These are phyloP conservation scores for Fusarium globosum DNA, from an alignment of 2,329 filamentous ascomycete genomes.

Conservation along the genomic window DNA sequence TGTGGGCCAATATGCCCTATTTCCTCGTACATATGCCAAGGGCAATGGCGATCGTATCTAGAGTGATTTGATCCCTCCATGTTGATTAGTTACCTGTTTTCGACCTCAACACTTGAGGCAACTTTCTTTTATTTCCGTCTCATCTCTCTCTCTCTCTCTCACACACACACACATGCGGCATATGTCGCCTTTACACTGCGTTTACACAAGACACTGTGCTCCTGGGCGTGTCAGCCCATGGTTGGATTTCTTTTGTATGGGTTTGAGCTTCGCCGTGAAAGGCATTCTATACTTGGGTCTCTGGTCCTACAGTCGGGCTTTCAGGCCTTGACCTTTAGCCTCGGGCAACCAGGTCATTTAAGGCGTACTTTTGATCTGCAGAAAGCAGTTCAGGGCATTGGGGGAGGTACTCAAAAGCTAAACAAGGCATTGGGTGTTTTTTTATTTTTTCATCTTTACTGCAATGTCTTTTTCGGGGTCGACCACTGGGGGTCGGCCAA, in stretches of 20 bases:
- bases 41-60: constrained; percentile 49
- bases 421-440: constrained; percentile 33
- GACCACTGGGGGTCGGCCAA: constrained; percentile 2
- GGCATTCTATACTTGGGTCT: constrained; percentile 1
- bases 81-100: constrained; percentile 13
- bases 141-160: constrained; percentile 1
- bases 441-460: neutral
- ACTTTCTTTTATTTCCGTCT: constrained; percentile 2
- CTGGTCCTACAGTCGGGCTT: neutral
- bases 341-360: constrained; percentile 8
- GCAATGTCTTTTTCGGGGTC: constrained; percentile 1
- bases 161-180: neutral
- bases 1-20: constrained; percentile 60
- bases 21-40: constrained; percentile 53
- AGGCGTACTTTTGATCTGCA: constrained; percentile 27
- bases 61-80: constrained; percentile 1
- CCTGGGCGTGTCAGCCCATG: neutral
- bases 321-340: neutral
- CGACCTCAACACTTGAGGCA: constrained; percentile 2
- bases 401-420: constrained; percentile 30
- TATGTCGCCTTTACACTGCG: constrained; percentile 7
- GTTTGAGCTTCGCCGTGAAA: constrained; percentile 11
- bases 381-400: constrained; percentile 32
- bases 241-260: constrained; percentile 32
- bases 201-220: constrained; percentile 1